Percentiles rank a stretch among this genome's conserved stretches.
Conservation (phyloP, 352 stramenopile genomes). For the Aphanomyces invadans region DNA sequence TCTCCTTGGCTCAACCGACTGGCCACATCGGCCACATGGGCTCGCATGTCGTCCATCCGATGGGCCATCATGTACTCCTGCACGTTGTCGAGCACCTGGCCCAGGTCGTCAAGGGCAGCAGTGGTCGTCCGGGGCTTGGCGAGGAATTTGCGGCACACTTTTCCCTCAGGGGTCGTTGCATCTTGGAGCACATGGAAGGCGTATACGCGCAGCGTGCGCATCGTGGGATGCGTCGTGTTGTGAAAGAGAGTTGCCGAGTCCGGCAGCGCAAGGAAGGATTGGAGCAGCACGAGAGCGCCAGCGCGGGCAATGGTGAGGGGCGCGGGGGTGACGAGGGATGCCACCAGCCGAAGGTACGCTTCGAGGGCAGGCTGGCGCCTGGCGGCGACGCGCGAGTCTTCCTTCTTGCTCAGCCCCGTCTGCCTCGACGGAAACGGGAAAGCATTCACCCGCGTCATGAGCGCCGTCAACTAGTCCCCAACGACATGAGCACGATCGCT, state of each 20-base stretch:
- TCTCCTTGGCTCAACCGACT: no score
- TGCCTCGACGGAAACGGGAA: constrained; percentile 65
- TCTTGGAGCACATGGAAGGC: constrained; percentile 79
- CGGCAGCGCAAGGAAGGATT: constrained; percentile 73
- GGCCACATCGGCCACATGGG: no score
- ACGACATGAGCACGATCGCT: no score
- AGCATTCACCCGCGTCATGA: constrained; percentile 54
- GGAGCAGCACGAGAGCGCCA: constrained; percentile 65
- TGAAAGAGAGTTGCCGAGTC: constrained; percentile 56
- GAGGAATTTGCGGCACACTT: constrained; percentile 69
- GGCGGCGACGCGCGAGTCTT: constrained; percentile 51
- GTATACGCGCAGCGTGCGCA: constrained; percentile 63
- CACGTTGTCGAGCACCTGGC: constrained; percentile 67
- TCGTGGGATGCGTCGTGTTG: constrained; percentile 74
- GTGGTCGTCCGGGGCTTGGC: constrained; percentile 43
- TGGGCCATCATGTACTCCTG: constrained; percentile 85
- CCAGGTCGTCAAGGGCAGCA: constrained; percentile 57
- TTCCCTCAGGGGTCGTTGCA: constrained; percentile 63
- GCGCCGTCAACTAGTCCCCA: constrained; percentile 42
- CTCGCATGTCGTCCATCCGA: constrained; percentile 67
- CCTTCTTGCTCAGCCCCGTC: constrained; percentile 34
- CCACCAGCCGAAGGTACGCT: constrained; percentile 63
- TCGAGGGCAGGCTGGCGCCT: constrained; percentile 67
- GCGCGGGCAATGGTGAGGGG: constrained; percentile 68
- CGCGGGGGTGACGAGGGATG: constrained; percentile 61